A percentile compares a stretch with the other conserved stretches of the same genome.
Evolutionary conservation across 2,329 filamentous ascomycete genomes (phyloP).

Genomic region (Fusarium pseudonygamai): DNA sequence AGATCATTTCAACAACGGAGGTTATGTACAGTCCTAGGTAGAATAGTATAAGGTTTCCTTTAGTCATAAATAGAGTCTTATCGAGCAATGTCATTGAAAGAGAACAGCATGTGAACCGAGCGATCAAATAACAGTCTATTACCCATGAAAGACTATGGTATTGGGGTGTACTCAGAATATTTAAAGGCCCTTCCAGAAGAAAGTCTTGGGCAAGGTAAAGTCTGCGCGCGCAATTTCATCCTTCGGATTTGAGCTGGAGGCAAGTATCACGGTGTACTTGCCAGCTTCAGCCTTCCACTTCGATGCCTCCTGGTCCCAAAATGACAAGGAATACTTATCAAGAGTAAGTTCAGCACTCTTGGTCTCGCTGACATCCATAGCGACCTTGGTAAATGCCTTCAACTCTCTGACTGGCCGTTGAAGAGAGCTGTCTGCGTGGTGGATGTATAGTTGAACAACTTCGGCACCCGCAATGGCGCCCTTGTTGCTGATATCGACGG

Average conservation of each 20-base stretch:
- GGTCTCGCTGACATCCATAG: not conserved
- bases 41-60: not conserved
- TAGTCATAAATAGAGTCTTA: not conserved
- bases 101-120: rapidly evolving
- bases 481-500: slow-evolving; percentile 20
- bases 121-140: not conserved
- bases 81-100: not conserved
- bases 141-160: not conserved
- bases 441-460: slow-evolving; percentile 31
- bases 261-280: slow-evolving; percentile 28
- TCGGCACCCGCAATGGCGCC: slow-evolving; percentile 17
- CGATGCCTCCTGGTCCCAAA: slow-evolving; percentile 28
- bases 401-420: slow-evolving; percentile 26
- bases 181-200: slow-evolving; percentile 28
- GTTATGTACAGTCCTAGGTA: slow-evolving; percentile 26
- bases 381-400: slow-evolving; percentile 23
- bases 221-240: slow-evolving; percentile 16
- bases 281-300: slow-evolving; percentile 35
- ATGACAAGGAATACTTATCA: slow-evolving; percentile 32
- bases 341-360: slow-evolving; percentile 4
- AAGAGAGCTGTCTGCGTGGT: slow-evolving; percentile 16
- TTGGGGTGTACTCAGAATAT: not conserved
- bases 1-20: slow-evolving; percentile 30
- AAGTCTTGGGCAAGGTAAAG: slow-evolving; percentile 7
- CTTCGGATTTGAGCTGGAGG: slow-evolving; percentile 29